Conservation (phyloP, 805 yeast genomes). For the Candida tibetensis region DNA sequence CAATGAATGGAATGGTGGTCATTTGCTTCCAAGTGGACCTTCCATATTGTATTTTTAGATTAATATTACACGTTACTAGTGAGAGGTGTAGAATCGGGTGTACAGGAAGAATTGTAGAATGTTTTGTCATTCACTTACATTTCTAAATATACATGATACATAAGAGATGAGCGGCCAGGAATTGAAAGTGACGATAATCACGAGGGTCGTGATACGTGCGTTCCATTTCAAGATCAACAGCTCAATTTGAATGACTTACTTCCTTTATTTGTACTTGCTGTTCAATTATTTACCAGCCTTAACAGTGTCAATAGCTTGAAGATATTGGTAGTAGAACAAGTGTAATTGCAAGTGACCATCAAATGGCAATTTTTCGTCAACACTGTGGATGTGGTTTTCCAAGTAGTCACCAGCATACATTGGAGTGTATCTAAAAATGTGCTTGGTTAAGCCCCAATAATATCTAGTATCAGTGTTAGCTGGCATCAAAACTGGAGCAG, state of each 20-base stretch:
- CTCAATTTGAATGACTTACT: no score
- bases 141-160: no score
- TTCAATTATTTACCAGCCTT: slow-evolving; percentile 11
- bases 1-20: no score
- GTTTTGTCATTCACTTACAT: no score
- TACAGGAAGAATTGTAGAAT: no score
- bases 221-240: no score
- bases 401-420: slow-evolving; percentile 11
- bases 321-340: slow-evolving; percentile 33
- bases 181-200: no score
- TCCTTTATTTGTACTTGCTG: no score
- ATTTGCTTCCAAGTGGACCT: neutral
- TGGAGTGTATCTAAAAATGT: slow-evolving; percentile 51
- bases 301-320: slow-evolving; percentile 18
- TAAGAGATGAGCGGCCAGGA: no score
- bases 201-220: no score
- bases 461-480: slow-evolving; percentile 63
- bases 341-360: slow-evolving; percentile 33
- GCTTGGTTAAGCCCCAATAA: slow-evolving; percentile 54
- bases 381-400: slow-evolving; percentile 31
- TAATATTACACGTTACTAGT: neutral
- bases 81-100: no score
- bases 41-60: neutral
- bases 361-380: slow-evolving; percentile 31
- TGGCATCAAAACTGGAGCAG: slow-evolving; percentile 50